Percentiles rank a stretch among this genome's conserved stretches.
These are phyloP conservation scores for Phytophthora parvispora DNA, from an alignment of 352 stramenopile genomes.

Conservation along the genomic window DNA sequence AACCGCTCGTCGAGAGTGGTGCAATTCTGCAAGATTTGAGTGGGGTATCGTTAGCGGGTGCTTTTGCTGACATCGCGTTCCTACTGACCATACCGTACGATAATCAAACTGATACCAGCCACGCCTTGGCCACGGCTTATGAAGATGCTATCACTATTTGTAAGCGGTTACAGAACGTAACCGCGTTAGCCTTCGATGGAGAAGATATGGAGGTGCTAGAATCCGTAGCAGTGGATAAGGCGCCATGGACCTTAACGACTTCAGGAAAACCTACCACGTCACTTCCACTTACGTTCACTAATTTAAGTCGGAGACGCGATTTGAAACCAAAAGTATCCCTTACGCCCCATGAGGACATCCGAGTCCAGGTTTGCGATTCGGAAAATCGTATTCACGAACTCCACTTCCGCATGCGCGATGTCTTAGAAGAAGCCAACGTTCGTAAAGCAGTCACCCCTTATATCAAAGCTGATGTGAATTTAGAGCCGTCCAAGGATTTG, in stretches of 20 bases:
- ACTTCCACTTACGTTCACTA: slow-evolving; percentile 41
- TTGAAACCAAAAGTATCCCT: slow-evolving; percentile 44
- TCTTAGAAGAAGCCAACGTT: slow-evolving; percentile 58
- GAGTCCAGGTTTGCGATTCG: slow-evolving; percentile 46
- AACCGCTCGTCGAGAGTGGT: slow-evolving; percentile 9
- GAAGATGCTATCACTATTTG: slow-evolving; percentile 42
- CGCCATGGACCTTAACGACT: slow-evolving; percentile 30
- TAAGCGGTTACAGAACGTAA: slow-evolving; percentile 30
- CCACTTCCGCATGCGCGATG: slow-evolving; percentile 48
- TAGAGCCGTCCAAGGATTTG: slow-evolving; percentile 1
- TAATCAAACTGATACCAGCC: slow-evolving; percentile 46
- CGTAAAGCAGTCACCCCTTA: slow-evolving; percentile 52
- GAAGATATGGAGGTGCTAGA: not conserved
- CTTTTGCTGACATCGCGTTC: slow-evolving; percentile 49
- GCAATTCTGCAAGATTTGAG: slow-evolving; percentile 1
- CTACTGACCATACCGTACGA: slow-evolving; percentile 51
- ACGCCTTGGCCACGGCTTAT: slow-evolving; percentile 39
- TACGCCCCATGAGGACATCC: slow-evolving; percentile 56
- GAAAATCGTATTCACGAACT: slow-evolving; percentile 48
- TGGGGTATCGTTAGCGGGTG: slow-evolving; percentile 21
- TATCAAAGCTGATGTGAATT: slow-evolving; percentile 35
- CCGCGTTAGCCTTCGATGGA: slow-evolving; percentile 14
- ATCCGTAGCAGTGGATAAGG: slow-evolving; percentile 11
- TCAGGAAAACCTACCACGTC: not conserved
- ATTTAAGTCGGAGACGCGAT: slow-evolving; percentile 27